These are phyloP conservation scores for Fraxinus greggii DNA, from an alignment of 305 asterid species.

Conservation along the genomic window DNA sequence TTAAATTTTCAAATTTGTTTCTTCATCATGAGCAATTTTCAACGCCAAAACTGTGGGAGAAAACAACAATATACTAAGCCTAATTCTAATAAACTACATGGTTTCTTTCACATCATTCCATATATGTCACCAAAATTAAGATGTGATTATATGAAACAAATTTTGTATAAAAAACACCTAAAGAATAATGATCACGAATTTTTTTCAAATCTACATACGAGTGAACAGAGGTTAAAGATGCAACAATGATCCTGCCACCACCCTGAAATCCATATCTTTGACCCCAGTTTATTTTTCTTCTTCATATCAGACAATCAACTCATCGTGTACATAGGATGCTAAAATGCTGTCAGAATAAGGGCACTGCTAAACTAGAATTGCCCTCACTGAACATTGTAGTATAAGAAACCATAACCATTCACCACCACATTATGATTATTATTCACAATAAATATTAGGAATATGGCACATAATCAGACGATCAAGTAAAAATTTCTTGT, in stretches of 20 bases:
- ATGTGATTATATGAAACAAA: neutral
- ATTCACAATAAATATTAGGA: neutral
- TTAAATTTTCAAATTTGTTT: neutral
- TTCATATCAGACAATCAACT: neutral
- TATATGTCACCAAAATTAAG: neutral
- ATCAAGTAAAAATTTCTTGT: neutral
- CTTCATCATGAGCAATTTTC: neutral
- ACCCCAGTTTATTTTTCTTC: neutral
- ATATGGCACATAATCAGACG: neutral
- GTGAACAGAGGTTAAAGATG: neutral
- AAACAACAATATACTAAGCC: neutral
- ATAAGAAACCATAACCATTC: neutral
- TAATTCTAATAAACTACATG: neutral
- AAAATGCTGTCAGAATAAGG: neutral
- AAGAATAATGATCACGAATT: neutral
- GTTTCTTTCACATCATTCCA: neutral
- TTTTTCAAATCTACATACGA: neutral
- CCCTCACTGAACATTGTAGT: neutral
- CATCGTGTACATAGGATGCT: neutral
- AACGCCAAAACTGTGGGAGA: neutral
- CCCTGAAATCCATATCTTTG: neutral
- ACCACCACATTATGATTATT: neutral
- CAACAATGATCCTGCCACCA: neutral
- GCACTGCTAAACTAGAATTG: neutral
- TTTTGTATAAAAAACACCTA: neutral